Conservation (phyloP, 2,329 filamentous ascomycete genomes). For the Exserohilum rostratum region DNA sequence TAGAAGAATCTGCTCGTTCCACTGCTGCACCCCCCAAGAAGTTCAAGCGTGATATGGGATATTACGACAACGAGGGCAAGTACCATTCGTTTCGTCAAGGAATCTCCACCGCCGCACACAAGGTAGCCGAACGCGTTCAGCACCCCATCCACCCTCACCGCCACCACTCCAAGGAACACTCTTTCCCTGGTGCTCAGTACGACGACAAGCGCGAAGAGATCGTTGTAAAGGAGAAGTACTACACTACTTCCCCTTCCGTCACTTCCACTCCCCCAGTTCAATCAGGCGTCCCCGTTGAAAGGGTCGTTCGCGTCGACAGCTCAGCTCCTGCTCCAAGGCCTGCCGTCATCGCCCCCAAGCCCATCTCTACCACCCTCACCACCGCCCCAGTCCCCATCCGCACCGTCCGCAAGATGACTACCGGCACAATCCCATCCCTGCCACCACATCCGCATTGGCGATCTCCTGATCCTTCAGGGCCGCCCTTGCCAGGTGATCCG, state of each 20-base stretch:
- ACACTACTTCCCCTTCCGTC: conserved; percentile 38
- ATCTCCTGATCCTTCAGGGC: conserved; percentile 98
- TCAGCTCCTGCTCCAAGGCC: conserved; percentile 14
- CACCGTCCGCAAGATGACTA: conserved; percentile 51
- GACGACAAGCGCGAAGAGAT: conserved; percentile 53
- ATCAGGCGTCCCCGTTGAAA: conserved; percentile 45
- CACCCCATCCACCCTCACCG: conserved; percentile 67
- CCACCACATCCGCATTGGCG: conserved; percentile 99
- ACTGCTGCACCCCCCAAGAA: conserved; percentile 59
- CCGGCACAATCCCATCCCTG: conserved; percentile 92
- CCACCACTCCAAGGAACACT: conserved; percentile 50
- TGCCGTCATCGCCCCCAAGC: conserved; percentile 78
- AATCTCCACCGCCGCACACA: conserved; percentile 62
- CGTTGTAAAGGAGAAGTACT: conserved; percentile 55
- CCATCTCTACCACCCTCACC: conserved; percentile 56
- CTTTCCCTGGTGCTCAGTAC: conserved; percentile 43
- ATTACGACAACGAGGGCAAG: conserved; percentile 79
- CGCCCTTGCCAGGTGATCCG: conserved; percentile 99
- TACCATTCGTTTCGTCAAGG: conserved; percentile 77
- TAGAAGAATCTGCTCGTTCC: conserved; percentile 56
- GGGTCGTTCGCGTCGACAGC: conserved; percentile 36
- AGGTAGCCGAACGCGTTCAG: conserved; percentile 65
- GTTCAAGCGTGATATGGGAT: conserved; percentile 71
- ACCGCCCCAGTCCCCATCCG: conserved; percentile 13
- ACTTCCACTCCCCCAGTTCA: conserved; percentile 43